Evolutionary conservation across 768 basidiomycete species (phyloP).

Genomic region (Arthromyces matolae): DNA sequence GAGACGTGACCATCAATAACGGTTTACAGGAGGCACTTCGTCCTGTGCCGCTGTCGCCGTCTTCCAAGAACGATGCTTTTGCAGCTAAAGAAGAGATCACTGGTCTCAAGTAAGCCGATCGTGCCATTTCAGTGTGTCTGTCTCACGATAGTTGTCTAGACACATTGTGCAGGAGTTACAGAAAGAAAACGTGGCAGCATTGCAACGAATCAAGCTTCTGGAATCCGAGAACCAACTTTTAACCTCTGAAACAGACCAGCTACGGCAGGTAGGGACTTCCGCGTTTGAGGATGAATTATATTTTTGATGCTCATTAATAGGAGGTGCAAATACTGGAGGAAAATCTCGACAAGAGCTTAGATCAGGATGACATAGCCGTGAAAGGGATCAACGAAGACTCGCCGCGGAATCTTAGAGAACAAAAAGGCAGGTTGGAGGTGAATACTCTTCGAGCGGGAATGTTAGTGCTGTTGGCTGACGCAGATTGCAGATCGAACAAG

Average conservation of each 20-base stretch:
- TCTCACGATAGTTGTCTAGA: slow-evolving; percentile 31
- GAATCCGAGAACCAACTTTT: slow-evolving; percentile 75
- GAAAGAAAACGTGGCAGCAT: slow-evolving; percentile 64
- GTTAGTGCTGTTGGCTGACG: background rate
- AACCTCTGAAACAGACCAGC: slow-evolving; percentile 60
- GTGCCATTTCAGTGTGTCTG: background rate
- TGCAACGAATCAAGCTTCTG: slow-evolving; percentile 66
- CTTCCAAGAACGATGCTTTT: slow-evolving; percentile 51
- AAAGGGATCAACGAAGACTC: slow-evolving; percentile 28
- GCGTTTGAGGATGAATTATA: background rate
- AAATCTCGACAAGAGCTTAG: slow-evolving; percentile 59
- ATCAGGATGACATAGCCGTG: slow-evolving; percentile 42
- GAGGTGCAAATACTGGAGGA: slow-evolving; percentile 77
- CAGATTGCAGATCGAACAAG: slow-evolving; percentile 52
- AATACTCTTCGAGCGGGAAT: slow-evolving; percentile 6
- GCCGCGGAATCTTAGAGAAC: slow-evolving; percentile 44
- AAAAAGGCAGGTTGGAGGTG: slow-evolving; percentile 53
- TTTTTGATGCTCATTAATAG: slow-evolving; percentile 32
- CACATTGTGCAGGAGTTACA: slow-evolving; percentile 88
- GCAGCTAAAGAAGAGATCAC: slow-evolving; percentile 63
- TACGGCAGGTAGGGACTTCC: slow-evolving; percentile 55
- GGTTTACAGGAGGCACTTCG: slow-evolving; percentile 26
- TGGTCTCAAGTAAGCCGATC: slow-evolving; percentile 66
- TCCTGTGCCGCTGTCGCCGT: slow-evolving; percentile 24
- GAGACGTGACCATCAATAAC: slow-evolving; percentile 49